Conservation (phyloP, 768 basidiomycete species). For the Naganishia randhawae region DNA sequence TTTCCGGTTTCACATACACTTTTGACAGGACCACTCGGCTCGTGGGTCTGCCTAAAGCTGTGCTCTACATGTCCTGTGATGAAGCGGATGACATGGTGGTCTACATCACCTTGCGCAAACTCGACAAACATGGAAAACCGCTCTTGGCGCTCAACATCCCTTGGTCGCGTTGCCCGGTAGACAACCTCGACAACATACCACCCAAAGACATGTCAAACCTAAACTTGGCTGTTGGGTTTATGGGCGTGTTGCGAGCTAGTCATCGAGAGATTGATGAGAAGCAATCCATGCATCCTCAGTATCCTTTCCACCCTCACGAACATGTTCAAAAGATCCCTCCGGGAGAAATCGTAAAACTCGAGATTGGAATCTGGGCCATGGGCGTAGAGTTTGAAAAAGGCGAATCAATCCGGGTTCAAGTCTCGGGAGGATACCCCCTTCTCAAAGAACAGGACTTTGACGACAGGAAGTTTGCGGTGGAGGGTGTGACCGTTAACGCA, state of each 20-base stretch:
- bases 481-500: slow-evolving; percentile 12
- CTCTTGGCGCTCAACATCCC: slow-evolving; percentile 29
- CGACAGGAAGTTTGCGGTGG: background rate
- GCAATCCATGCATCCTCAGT: slow-evolving; percentile 20
- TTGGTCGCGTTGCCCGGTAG: background rate
- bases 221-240: slow-evolving; percentile 9
- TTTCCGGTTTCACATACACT: slow-evolving; percentile 22
- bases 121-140: slow-evolving; percentile 32
- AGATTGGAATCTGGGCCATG: slow-evolving; percentile 34
- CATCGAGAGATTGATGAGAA: slow-evolving; percentile 22
- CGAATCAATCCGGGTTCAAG: slow-evolving; percentile 27
- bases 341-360: slow-evolving; percentile 29
- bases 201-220: slow-evolving; percentile 22
- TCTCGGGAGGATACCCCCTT: slow-evolving; percentile 25
- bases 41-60: slow-evolving; percentile 29
- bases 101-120: slow-evolving; percentile 33
- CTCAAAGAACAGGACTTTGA: slow-evolving; percentile 28
- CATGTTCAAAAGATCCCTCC: slow-evolving; percentile 23
- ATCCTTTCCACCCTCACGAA: slow-evolving; percentile 15
- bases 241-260: background rate
- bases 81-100: slow-evolving; percentile 34
- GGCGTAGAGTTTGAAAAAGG: slow-evolving; percentile 29
- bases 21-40: slow-evolving; percentile 29
- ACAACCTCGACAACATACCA: slow-evolving; percentile 24
- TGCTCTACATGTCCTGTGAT: slow-evolving; percentile 28